Base-by-base conservation (phyloP, 768 basidiomycete species). In the Kockovaella imperatae region DNA sequence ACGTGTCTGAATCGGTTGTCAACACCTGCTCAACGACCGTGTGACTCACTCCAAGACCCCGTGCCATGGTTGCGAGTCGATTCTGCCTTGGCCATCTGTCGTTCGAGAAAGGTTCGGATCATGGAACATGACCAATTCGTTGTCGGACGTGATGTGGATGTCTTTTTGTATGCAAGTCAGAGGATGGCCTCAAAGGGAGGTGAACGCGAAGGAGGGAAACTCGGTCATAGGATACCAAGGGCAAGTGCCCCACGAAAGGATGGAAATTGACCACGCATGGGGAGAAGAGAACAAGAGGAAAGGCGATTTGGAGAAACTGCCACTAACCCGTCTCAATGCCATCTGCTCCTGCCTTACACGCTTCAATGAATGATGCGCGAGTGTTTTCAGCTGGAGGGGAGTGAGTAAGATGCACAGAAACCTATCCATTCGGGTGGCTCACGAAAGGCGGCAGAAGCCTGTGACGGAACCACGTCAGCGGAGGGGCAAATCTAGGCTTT, bases 61-160 rank as follows among this genome's bases (percentile, higher is more conserved):
- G 67, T 80, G 73, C 84, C 86, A 90, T 13, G 76, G 71, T 47
- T 79, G 79, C 47, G 83, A 80, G 52, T 79, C 77, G 61, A 90
- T 76, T 17, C 86, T 56, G 75, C 73, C 65, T 78, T 83, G 84
- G 50, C 53, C 68, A 65, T 84, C 77, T n/a, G 87, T 96, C 2
- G 88, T 93, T 55, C 91, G 77, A 50, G 79, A 77, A 45, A 93
- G 74, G 21, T 78, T 83, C 80, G 88, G 86, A 71, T 96, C 93
- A 72, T 99, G 93, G 74, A 93, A 96, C 86, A 96, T 87, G 40
- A 96, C 72, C 28, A 97, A 83, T 32, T 86, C 80, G 64, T 81
- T 78, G 71, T 99, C 93, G 56, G 75, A 73, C 29, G 91, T 87
- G 62, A 93, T 83, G 72, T 96, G 91, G 62, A 96, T 88, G 80